Percentiles rank a stretch among this genome's conserved stretches.
These are phyloP conservation scores for Russula compacta DNA, from an alignment of 768 basidiomycete genomes.

Conservation along the genomic window DNA sequence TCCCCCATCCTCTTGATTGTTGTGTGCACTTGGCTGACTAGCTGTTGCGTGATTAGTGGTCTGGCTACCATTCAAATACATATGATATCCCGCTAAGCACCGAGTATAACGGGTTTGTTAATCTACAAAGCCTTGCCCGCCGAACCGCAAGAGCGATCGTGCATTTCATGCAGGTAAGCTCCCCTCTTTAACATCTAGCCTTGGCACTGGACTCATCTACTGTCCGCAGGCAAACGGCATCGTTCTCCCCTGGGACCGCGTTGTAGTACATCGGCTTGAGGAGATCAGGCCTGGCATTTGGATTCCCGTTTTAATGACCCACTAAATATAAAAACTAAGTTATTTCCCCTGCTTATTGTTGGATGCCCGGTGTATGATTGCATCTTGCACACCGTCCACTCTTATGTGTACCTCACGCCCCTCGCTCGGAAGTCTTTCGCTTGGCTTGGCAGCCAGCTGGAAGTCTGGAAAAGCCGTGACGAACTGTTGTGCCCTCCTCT, in stretches of 20 bases:
- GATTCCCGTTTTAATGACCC: conserved; percentile 14
- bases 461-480: background rate
- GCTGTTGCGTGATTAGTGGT: conserved; percentile 7
- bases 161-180: conserved; percentile 18
- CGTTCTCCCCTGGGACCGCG: conserved; percentile 18
- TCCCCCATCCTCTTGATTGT: too few species aligned
- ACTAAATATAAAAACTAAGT: conserved; percentile 10
- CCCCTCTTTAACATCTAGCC: background rate
- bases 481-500: background rate
- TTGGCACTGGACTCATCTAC: background rate
- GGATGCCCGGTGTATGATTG: background rate
- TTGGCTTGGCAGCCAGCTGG: background rate
- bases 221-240: conserved; percentile 13
- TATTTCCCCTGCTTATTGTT: conserved; percentile 13
- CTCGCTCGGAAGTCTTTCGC: background rate
- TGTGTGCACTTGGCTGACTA: background rate
- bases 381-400: background rate
- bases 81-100: conserved; percentile 16
- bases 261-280: conserved; percentile 18
- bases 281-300: conserved; percentile 13
- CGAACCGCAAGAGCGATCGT: conserved; percentile 17
- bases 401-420: background rate
- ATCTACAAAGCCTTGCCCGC: conserved; percentile 17
- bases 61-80: conserved; percentile 15
- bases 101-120: conserved; percentile 6